A percentile compares a stretch with the other conserved stretches of the same genome.
Conservation (phyloP, 2,329 filamentous ascomycete genomes). For the Torrubiellomyces zombiae region DNA sequence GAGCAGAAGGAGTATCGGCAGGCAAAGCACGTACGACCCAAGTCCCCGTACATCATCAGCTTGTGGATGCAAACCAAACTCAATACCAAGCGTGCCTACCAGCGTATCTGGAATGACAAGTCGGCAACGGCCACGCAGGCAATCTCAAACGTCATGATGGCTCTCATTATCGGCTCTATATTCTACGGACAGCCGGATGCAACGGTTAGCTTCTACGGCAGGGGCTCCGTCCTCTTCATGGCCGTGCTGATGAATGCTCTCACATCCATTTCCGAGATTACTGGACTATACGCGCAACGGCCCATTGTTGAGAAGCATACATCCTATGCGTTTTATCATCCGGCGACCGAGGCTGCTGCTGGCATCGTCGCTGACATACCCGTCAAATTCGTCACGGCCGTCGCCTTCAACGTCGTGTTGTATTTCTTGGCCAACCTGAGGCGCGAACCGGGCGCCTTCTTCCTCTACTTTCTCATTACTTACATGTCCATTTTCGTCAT, state of each 20-base stretch:
- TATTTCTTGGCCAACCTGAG: conserved; percentile 39
- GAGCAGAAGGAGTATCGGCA: conserved; percentile 33
- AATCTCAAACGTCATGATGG: conserved; percentile 33
- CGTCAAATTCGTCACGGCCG: conserved; percentile 34
- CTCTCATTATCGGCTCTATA: conserved; percentile 44
- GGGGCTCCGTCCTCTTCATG: conserved; percentile 42
- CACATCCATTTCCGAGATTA: conserved; percentile 38
- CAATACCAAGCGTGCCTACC: conserved; percentile 32
- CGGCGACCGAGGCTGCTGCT: conserved; percentile 34
- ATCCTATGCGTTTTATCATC: conserved; percentile 34
- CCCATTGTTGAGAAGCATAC: conserved; percentile 32
- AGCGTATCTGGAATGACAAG: conserved; percentile 35
- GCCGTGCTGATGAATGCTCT: conserved; percentile 43
- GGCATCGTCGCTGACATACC: conserved; percentile 39
- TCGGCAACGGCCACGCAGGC: conserved; percentile 28
- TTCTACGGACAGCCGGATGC: conserved; percentile 35
- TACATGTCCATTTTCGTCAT: conserved; percentile 55
- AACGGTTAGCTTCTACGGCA: conserved; percentile 34
- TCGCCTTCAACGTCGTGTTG: conserved; percentile 36
- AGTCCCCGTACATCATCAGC: conserved; percentile 41
- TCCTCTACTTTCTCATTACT: conserved; percentile 57
- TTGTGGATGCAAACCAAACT: conserved; percentile 35
- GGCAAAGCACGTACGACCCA: conserved; percentile 32
- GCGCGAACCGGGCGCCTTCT: conserved; percentile 51
- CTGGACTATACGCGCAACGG: conserved; percentile 23